These are phyloP conservation scores for Pezicula neosporulosa DNA, from an alignment of 2,329 filamentous ascomycete species.

Conservation along the genomic window DNA sequence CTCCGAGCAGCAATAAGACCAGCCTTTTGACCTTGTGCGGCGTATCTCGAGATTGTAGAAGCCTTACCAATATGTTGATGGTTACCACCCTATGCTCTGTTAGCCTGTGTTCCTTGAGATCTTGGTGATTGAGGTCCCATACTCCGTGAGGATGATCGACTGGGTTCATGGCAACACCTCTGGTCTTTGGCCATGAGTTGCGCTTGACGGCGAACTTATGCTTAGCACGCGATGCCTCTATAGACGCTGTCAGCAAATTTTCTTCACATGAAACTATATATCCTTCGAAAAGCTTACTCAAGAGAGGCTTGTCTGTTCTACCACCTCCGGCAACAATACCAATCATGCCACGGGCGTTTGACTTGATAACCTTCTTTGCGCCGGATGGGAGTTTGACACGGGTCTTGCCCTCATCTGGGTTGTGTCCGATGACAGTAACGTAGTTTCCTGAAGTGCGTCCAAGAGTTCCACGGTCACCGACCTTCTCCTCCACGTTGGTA, in stretches of 20 bases:
- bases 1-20: conserved; percentile 99
- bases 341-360: conserved; percentile 93
- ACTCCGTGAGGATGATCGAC: conserved; percentile 97
- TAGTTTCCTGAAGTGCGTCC: conserved; percentile 99
- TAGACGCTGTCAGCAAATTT: conserved; percentile 38
- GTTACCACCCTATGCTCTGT: conserved; percentile 71
- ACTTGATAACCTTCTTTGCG: conserved; percentile 98
- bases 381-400: conserved; percentile 98
- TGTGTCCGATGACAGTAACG: conserved; percentile 96
- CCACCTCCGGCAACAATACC: conserved; percentile 99
- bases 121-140: conserved; percentile 9
- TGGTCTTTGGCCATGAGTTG: conserved; percentile 99
- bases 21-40: conserved; percentile 97
- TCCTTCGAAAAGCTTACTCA: conserved; percentile 59
- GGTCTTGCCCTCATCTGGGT: conserved; percentile 99
- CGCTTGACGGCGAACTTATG: conserved; percentile 99
- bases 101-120: conserved; percentile 31
- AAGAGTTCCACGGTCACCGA: conserved; percentile 92
- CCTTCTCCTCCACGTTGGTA: conserved; percentile 99
- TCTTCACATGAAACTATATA: conserved; percentile 16
- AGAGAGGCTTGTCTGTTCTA: conserved; percentile 98
- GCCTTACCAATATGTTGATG: conserved; percentile 97
- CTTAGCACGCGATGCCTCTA: conserved; percentile 98
- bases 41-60: conserved; percentile 98
- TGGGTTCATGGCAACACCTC: conserved; percentile 99